These are phyloP conservation scores for Suillus brevipes DNA, from an alignment of 768 basidiomycete genomes.

Conservation along the genomic window DNA sequence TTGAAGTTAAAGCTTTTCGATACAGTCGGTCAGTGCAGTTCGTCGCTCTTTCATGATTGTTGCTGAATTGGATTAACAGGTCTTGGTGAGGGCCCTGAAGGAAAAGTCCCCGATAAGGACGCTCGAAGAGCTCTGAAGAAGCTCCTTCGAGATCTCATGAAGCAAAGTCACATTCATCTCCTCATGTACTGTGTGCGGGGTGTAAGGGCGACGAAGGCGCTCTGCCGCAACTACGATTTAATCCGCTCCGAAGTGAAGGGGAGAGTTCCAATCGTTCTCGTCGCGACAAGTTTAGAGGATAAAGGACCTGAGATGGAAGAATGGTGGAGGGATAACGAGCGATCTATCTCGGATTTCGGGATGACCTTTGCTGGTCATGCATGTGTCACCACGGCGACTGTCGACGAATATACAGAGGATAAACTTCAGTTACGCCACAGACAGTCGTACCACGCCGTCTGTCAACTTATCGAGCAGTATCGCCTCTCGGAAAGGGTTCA, in stretches of 20 bases:
- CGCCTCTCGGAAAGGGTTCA: neutral
- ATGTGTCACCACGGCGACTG: conserved; percentile 39
- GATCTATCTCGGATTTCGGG: conserved; percentile 28
- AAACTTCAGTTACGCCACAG: conserved; percentile 17
- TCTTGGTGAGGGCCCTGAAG: conserved; percentile 32
- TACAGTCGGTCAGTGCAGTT: conserved; percentile 17
- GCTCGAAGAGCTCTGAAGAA: conserved; percentile 29
- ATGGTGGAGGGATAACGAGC: conserved; percentile 41
- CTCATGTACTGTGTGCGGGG: conserved; percentile 38
- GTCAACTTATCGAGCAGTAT: conserved; percentile 16
- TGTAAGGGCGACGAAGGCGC: conserved; percentile 27
- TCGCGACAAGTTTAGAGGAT: conserved; percentile 38
- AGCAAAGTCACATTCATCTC: conserved; percentile 28
- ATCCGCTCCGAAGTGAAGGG: conserved; percentile 31
- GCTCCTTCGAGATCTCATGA: conserved; percentile 35
- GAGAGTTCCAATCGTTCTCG: conserved; percentile 29
- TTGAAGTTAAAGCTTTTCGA: conserved; percentile 29
- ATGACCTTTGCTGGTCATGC: conserved; percentile 41
- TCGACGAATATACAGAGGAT: conserved; percentile 21
- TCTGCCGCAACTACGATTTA: conserved; percentile 31
- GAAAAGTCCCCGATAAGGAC: conserved; percentile 25
- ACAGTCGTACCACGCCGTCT: conserved; percentile 22
- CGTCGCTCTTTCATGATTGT: neutral
- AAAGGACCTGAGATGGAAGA: conserved; percentile 33
- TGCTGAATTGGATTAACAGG: conserved; percentile 13